phyloP scores from a whole-genome alignment of 352 stramenopile species.

The Globisporangium spinosum region DNA sequence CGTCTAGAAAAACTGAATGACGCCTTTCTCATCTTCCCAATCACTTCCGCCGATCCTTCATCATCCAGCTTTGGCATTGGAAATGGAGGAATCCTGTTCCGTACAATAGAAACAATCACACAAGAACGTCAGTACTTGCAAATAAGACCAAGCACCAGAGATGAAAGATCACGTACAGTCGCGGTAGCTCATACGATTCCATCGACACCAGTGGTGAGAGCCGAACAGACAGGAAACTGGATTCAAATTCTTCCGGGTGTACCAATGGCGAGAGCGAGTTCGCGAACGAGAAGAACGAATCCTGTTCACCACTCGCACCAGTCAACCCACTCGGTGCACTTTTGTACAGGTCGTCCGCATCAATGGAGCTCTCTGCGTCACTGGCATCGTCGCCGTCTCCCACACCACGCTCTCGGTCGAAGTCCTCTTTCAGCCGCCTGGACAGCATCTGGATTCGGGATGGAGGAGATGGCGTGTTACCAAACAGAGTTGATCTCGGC shows the following conservation, averaged over 20 bases:
- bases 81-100: constrained; percentile 56
- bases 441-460: constrained; percentile 29
- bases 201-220: constrained; percentile 60
- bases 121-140: neutral
- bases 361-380: constrained; percentile 16
- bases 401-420: constrained; percentile 25
- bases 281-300: constrained; percentile 80
- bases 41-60: constrained; percentile 7
- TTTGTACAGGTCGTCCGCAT: constrained; percentile 32
- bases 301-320: constrained; percentile 45
- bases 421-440: constrained; percentile 31
- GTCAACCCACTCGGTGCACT: constrained; percentile 36
- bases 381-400: constrained; percentile 12
- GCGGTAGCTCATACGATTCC: constrained; percentile 51
- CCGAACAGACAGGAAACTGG: constrained; percentile 49
- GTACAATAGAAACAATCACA: neutral
- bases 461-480: constrained; percentile 25
- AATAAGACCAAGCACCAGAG: neutral
- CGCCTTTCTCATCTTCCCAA: neutral
- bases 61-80: constrained; percentile 30
- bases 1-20: neutral
- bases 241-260: constrained; percentile 54
- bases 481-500: constrained; percentile 19
- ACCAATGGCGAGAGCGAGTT: constrained; percentile 72
- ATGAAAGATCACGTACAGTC: constrained; percentile 45